These are phyloP conservation scores for Trichoderma cornu-damae DNA, from an alignment of 2,329 filamentous ascomycete genomes.

Conservation along the genomic window DNA sequence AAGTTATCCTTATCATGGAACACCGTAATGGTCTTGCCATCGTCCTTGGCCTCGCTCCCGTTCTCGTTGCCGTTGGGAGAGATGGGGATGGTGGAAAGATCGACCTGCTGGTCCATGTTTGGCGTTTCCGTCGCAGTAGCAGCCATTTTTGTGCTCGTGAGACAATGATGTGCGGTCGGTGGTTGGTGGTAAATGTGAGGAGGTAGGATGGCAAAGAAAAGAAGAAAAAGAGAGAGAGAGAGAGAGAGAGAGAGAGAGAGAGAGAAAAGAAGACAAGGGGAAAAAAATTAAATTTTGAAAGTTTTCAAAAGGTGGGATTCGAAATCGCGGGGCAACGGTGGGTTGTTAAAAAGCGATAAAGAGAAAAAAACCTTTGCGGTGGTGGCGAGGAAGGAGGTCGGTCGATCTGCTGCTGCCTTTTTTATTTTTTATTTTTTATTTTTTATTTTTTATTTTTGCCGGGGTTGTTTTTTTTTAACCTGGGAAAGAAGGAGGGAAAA, in stretches of 20 bases:
- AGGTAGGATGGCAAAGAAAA: constrained; percentile 5
- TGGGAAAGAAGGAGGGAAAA: not conserved
- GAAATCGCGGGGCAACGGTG: constrained; percentile 29
- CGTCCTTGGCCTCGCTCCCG: constrained; percentile 42
- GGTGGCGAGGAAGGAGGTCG: constrained; percentile 24
- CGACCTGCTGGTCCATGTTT: constrained; percentile 52
- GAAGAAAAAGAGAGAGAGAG: not conserved
- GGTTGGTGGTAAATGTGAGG: not conserved
- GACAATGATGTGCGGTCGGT: not conserved
- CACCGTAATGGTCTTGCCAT: constrained; percentile 73
- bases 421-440: too few relatives aligned
- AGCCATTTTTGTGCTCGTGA: constrained; percentile 34
- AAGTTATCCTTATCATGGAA: constrained; percentile 99
- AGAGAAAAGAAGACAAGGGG: not conserved
- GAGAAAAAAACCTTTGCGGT: constrained; percentile 23
- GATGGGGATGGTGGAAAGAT: constrained; percentile 63
- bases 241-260: not conserved
- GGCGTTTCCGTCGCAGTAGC: constrained; percentile 31
- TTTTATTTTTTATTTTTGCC: too few relatives aligned
- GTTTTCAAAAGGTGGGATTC: constrained; percentile 13
- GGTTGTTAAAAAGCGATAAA: constrained; percentile 15
- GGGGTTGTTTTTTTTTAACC: too few relatives aligned
- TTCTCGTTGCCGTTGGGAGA: constrained; percentile 53
- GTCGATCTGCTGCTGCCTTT: constrained; percentile 29
- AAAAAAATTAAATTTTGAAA: not conserved